These are phyloP conservation scores for Podospora appendiculata DNA, from an alignment of 495 filamentous ascomycete genomes.

Conservation along the genomic window DNA sequence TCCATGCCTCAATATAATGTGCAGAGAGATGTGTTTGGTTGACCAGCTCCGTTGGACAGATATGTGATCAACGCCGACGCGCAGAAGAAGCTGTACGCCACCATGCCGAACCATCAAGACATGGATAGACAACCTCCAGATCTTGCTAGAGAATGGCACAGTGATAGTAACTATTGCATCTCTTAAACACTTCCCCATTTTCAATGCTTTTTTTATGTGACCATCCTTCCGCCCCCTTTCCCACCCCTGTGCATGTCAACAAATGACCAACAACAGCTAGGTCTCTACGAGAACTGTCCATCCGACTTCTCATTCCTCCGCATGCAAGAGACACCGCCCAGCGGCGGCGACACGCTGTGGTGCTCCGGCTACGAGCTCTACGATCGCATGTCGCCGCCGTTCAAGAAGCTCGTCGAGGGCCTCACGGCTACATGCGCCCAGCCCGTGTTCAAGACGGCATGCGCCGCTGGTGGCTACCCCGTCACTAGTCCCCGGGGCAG, in stretches of 20 bases:
- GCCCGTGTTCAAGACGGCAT: constrained; percentile 31
- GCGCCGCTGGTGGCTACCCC: constrained; percentile 28
- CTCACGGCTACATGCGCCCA: constrained; percentile 36
- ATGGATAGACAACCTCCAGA: constrained; percentile 25
- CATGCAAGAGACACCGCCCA: constrained; percentile 31
- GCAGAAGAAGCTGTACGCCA: constrained; percentile 35
- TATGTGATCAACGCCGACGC: constrained; percentile 42
- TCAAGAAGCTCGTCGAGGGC: constrained; percentile 27
- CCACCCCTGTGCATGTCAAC: too few species aligned
- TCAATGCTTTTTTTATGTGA: too few species aligned
- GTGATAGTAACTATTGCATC: constrained; percentile 17
- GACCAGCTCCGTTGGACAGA: constrained; percentile 6
- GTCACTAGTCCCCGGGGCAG: constrained; percentile 32
- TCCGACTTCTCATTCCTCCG: constrained; percentile 33
- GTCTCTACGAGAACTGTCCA: constrained; percentile 28
- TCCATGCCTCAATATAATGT: too few species aligned
- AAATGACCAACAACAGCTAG: too few species aligned
- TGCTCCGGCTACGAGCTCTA: constrained; percentile 38
- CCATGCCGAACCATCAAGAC: constrained; percentile 25
- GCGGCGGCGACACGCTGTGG: constrained; percentile 40
- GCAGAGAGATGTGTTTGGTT: too few species aligned
- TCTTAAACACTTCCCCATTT: too few species aligned
- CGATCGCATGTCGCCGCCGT: constrained; percentile 29
- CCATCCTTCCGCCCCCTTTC: too few species aligned
- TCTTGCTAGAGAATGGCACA: constrained; percentile 36